Evolutionary conservation across 441 rosid genomes (phyloP), one percentile per base, ranked within the genome.

Genomic region (Melastoma candidum): DNA sequence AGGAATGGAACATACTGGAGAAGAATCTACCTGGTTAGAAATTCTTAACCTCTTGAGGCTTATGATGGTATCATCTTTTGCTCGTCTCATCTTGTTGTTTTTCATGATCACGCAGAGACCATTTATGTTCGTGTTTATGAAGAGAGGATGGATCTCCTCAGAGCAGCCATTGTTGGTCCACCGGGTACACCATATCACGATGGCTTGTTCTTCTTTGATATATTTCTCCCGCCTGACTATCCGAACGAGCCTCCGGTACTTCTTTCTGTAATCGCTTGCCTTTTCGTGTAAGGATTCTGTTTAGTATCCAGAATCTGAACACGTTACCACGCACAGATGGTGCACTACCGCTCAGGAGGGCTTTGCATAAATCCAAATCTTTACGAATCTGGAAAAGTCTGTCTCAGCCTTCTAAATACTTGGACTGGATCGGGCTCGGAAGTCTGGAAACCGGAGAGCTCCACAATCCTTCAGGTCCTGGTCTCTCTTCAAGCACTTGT

Each of bases 401-500:
- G 98, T 65, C 75, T 92, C 52, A 88, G 98, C 72, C 95, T 92
- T 24, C 70, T 92, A 44, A 92, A 92, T 51, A 93, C 95, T 10
- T 88, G 98, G 98, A 57, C 76, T 10, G 97, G 98, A 58, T 69
- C 84, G 8, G 92, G 89, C 47, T 75, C 78, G 25, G 98, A 92
- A 77, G 78, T 85, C 11, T 92, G 98, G 98, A 83, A 66, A 73
- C 82, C 96, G 6, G 83, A 72, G 51, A 73, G 63, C 67, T 88
- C 97, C 58, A 78, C 77, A 7, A 69, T 92, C 60, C 95, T 92
- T 51, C 98, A 92, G 74, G 79, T 92, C 63, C 98, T 92, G 67
- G 79, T 92, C 43, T 92, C 98, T 57, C 83, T 92, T 53, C 98
- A 92, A 61, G 94, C 97, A 46, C 95, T 92, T 17, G 98, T 92